phyloP scores from a whole-genome alignment of 345 rosid species.

The Camelina hispida region DNA sequence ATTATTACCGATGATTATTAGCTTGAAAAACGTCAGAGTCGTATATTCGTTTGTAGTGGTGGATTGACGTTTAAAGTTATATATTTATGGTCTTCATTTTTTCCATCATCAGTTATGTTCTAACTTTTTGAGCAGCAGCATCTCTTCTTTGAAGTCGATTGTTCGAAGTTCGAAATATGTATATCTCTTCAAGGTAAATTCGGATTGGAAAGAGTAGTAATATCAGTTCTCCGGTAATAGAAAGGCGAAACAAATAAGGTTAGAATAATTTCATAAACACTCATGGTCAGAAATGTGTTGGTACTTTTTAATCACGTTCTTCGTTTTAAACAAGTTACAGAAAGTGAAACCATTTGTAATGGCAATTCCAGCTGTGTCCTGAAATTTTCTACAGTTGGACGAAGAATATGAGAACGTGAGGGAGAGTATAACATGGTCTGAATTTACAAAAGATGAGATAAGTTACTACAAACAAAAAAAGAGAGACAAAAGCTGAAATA shows the following conservation, averaged over 20 bases:
- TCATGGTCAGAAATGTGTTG: background rate
- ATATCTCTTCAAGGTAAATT: background rate
- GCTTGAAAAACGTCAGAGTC: conserved; percentile 12
- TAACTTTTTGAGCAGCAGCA: background rate
- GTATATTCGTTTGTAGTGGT: conserved; percentile 35
- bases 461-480: conserved; percentile 2
- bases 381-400: conserved; percentile 9
- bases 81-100: background rate
- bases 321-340: conserved; percentile 14
- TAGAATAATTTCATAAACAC: conserved; percentile 1
- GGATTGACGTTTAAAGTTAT: conserved; percentile 1
- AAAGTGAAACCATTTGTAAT: conserved; percentile 13
- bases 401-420: conserved; percentile 23
- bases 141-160: background rate
- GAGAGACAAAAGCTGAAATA: conserved; percentile 10
- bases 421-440: conserved; percentile 31
- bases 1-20: conserved; percentile 13
- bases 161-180: background rate
- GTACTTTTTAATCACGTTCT: conserved; percentile 17
- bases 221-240: background rate
- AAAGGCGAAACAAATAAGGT: background rate
- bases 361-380: conserved; percentile 21
- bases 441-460: conserved; percentile 33
- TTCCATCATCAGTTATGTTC: background rate
- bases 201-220: background rate